phyloP scores from a whole-genome alignment of 805 yeast species.

The Candida takata region DNA sequence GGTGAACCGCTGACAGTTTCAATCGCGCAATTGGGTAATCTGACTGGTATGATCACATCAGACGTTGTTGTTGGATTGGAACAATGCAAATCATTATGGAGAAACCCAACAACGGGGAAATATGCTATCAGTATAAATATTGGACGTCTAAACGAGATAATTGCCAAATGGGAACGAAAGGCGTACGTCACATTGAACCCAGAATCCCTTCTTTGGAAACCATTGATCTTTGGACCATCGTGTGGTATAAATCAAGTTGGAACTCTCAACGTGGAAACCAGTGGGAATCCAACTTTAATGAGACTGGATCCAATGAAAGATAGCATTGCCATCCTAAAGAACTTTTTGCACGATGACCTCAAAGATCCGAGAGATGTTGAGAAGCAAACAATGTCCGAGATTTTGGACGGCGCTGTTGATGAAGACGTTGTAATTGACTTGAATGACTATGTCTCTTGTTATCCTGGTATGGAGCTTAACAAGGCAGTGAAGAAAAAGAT shows the following conservation, averaged over 20 bases:
- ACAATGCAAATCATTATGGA: slow-evolving; percentile 54
- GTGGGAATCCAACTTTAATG: slow-evolving; percentile 7
- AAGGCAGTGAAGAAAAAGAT: slow-evolving; percentile 21
- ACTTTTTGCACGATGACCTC: slow-evolving; percentile 62
- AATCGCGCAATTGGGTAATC: slow-evolving; percentile 52
- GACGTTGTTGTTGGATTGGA: slow-evolving; percentile 88
- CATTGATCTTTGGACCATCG: slow-evolving; percentile 76
- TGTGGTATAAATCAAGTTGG: slow-evolving; percentile 64
- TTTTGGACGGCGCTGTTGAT: slow-evolving; percentile 25
- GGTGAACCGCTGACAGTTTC: slow-evolving; percentile 30
- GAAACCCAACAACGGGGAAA: slow-evolving; percentile 34
- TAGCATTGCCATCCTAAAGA: slow-evolving; percentile 49
- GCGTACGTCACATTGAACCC: slow-evolving; percentile 45
- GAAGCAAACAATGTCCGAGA: slow-evolving; percentile 44
- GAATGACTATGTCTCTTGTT: slow-evolving; percentile 25
- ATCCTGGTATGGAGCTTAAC: slow-evolving; percentile 29
- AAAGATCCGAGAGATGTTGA: slow-evolving; percentile 57
- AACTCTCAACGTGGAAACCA: slow-evolving; percentile 24
- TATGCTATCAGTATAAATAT: slow-evolving; percentile 52
- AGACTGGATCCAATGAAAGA: slow-evolving; percentile 29
- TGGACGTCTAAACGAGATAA: slow-evolving; percentile 32
- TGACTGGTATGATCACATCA: slow-evolving; percentile 81
- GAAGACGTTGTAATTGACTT: slow-evolving; percentile 15
- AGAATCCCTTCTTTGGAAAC: slow-evolving; percentile 65
- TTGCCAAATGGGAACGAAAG: slow-evolving; percentile 48